Percentiles rank a stretch among this genome's conserved stretches.
Evolutionary conservation across 2,329 filamentous ascomycete genomes (phyloP).

Genomic region (Fusarium mangiferae): DNA sequence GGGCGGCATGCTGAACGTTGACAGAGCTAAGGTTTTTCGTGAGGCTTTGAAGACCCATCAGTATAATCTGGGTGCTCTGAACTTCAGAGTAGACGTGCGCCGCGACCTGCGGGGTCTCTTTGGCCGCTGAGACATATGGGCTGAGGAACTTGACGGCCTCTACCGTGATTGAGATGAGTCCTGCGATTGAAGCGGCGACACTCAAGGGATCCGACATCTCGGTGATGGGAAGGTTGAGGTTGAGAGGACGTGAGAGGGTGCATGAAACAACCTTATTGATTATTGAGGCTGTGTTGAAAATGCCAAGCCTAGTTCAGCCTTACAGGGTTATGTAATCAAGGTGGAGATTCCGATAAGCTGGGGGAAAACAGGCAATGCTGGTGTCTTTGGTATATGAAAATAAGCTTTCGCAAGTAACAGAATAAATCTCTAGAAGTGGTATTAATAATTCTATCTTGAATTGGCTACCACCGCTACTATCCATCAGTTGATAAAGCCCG

Average conservation of each 20-base stretch:
- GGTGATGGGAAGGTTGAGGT: fast-evolving
- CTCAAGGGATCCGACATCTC: constrained; percentile 8
- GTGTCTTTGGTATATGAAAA: too few species aligned
- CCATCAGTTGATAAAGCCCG: too few species aligned
- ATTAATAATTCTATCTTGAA: too few species aligned
- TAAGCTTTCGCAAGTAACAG: too few species aligned
- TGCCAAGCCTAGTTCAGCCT: neutral
- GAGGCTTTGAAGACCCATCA: constrained; percentile 4
- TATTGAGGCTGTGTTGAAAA: neutral
- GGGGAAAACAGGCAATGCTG: too few species aligned
- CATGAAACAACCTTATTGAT: neutral
- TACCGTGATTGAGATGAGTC: neutral
- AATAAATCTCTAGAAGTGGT: too few species aligned
- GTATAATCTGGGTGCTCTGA: constrained; percentile 5
- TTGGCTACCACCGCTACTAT: too few species aligned
- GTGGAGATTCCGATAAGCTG: too few species aligned
- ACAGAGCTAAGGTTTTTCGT: neutral
- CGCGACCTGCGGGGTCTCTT: constrained; percentile 26
- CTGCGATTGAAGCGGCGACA: constrained; percentile 22
- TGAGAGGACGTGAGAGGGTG: neutral
- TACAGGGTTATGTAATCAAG: neutral
- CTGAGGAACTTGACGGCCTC: constrained; percentile 2
- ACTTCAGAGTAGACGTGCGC: constrained; percentile 16
- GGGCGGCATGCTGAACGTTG: fast-evolving
- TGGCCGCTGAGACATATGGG: constrained; percentile 12